These are phyloP conservation scores for Apiospora aurea DNA, from an alignment of 2,329 filamentous ascomycete species.

Conservation along the genomic window DNA sequence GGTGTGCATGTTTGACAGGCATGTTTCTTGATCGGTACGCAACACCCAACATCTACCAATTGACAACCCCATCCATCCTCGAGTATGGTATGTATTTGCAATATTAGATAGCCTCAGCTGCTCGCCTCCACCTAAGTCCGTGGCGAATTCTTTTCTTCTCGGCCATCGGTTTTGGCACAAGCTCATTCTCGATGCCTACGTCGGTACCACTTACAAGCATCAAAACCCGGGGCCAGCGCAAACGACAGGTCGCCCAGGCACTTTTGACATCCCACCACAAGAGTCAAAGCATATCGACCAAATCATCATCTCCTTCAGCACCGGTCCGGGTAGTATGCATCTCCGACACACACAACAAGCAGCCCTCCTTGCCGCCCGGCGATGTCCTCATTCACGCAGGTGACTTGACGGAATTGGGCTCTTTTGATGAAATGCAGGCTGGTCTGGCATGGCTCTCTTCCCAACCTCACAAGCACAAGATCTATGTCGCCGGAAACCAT, in stretches of 20 bases:
- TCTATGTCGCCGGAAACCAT: conserved; percentile 78
- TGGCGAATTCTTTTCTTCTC: neutral
- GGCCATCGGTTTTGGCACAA: neutral
- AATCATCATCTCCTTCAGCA: neutral
- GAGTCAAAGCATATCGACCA: neutral
- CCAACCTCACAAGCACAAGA: neutral
- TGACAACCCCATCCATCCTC: neutral
- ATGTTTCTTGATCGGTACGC: neutral
- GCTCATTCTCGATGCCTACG: neutral
- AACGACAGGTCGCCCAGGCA: neutral
- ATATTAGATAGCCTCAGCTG: neutral
- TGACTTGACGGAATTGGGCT: conserved; percentile 78
- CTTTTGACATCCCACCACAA: neutral
- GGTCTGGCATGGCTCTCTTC: neutral
- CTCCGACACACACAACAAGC: conserved; percentile 80
- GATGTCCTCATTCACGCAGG: conserved; percentile 80
- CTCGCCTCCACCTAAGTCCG: neutral
- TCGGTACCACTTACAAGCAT: neutral
- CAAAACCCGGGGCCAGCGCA: neutral
- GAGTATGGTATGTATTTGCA: neutral
- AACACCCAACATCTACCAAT: neutral
- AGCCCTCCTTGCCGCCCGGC: conserved; percentile 70
- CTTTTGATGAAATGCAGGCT: conserved; percentile 51
- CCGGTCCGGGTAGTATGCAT: conserved; percentile 71
- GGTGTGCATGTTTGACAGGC: neutral